Conservation (phyloP, 805 yeast species). For the Sugiyamaella mastotermitis region DNA sequence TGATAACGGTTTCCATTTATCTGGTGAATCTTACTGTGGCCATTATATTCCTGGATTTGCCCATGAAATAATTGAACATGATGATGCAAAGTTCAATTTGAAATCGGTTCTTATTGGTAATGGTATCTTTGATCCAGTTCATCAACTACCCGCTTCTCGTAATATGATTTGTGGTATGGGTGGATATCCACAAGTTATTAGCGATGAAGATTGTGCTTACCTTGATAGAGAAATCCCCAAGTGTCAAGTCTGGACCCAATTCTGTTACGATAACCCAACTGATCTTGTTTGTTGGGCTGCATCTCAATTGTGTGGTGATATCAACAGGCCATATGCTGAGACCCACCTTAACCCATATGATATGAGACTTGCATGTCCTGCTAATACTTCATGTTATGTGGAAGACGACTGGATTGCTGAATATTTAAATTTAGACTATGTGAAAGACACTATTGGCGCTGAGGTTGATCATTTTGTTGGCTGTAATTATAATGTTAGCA, state of each 20-base stretch:
- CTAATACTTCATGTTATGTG: slow-evolving; percentile 67
- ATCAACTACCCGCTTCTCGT: slow-evolving; percentile 73
- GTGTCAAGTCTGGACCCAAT: slow-evolving; percentile 66
- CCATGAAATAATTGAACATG: slow-evolving; percentile 44
- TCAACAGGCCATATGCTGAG: slow-evolving; percentile 71
- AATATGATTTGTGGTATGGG: slow-evolving; percentile 96
- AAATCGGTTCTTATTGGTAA: slow-evolving; percentile 85
- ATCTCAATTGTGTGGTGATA: slow-evolving; percentile 76
- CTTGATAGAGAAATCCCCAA: slow-evolving; percentile 67
- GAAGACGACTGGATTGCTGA: slow-evolving; percentile 68
- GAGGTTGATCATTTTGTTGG: slow-evolving; percentile 74
- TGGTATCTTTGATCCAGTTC: slow-evolving; percentile 83
- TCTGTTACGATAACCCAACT: slow-evolving; percentile 70
- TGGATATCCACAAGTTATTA: slow-evolving; percentile 70
- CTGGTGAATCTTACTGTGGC: slow-evolving; percentile 97
- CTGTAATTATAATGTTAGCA: slow-evolving; percentile 78
- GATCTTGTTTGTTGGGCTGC: slow-evolving; percentile 91
- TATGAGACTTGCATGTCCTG: slow-evolving; percentile 70
- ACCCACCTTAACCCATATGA: slow-evolving; percentile 93
- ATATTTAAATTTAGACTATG: slow-evolving; percentile 71
- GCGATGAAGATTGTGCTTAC: slow-evolving; percentile 69
- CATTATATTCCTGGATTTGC: slow-evolving; percentile 90
- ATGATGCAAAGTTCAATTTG: slow-evolving; percentile 61
- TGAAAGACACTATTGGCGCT: slow-evolving; percentile 79
- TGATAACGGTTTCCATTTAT: slow-evolving; percentile 75